Base-by-base conservation (phyloP, 345 rosid species). In the Eucalyptus dawsonii region DNA sequence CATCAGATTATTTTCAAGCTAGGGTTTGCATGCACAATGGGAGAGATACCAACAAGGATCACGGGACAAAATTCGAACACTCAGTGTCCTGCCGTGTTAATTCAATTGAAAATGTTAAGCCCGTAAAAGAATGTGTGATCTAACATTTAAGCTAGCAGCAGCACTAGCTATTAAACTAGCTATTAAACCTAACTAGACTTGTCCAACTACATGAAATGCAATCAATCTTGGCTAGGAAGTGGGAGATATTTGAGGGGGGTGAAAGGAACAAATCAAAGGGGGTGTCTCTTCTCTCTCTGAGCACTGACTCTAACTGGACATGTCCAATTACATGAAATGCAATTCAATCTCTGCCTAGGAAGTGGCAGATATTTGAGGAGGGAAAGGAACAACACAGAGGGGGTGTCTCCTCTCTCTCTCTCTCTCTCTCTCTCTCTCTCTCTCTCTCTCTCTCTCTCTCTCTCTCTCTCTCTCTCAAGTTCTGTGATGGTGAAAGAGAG, bases 21-120 rank as follows among this genome's bases (percentile, higher is more conserved):
- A 72, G 83, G 47, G 44, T 21, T 11, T 21, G 27, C 27, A 21
- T 4, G 14, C 45, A 37, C 45, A 22, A 19, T 13, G 8, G n/a
- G 45, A 37, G 15, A 76, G 83, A 40, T 19, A 76, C 83, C 24
- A 37, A 76, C 14, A 2, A 37, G 14, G 45, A 37, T 76, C 3
- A 1, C 4, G 1, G 5, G 27, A 24, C 2, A 0, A 69, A 69
- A 19, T 69, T 69, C 14, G 8, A 37, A 22, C 14, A 40, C 27
- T 37, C 9, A 2, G 5, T 13, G 14, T 37, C 27, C 5, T 11
- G 1, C 45, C 27, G 0, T 21, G 27, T 37, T 37, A 6, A 37
- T 37, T 24, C 22, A 76, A 37, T 11, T 11, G 14, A 21, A 11
- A 76, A 76, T 5, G 13, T 0, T 9, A 17, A 34, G 45, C 27